Evolutionary conservation across 2,329 filamentous ascomycete species (phyloP).

Genomic region (Phyllosticta ampelicida): DNA sequence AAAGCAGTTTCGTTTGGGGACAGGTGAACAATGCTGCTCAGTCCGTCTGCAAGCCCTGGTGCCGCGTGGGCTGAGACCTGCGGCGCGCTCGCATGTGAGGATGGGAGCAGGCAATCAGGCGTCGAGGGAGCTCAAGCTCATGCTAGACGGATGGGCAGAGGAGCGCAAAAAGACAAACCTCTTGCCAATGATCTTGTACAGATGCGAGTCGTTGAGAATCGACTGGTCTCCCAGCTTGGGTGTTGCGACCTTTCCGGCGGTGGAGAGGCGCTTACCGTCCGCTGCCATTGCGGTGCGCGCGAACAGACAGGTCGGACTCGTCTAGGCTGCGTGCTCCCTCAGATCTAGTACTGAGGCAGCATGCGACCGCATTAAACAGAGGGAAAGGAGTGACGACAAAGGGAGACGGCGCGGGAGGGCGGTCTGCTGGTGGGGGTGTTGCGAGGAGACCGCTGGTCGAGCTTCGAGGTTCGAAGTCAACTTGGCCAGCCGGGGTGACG

Average conservation of each 20-base stretch:
- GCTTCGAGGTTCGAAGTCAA: conserved; percentile 10
- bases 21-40: neutral
- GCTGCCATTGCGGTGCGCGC: conserved; percentile 33
- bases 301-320: conserved; percentile 6
- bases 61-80: neutral
- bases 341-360: conserved; percentile 13
- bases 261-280: conserved; percentile 48
- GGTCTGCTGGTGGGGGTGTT: conserved; percentile 13
- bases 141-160: neutral
- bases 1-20: neutral
- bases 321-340: conserved; percentile 12
- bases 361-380: conserved; percentile 26
- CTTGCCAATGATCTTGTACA: conserved; percentile 51
- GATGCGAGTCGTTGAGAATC: conserved; percentile 17
- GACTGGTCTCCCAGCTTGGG: conserved; percentile 31
- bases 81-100: neutral
- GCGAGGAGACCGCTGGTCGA: conserved; percentile 3
- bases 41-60: conserved; percentile 1
- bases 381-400: conserved; percentile 33
- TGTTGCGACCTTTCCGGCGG: conserved; percentile 43
- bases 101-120: neutral
- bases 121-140: neutral
- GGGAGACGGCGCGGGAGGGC: conserved; percentile 13
- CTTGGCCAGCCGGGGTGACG: conserved; percentile 5
- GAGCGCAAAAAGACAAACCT: conserved; percentile 37